phyloP scores from a whole-genome alignment of 331 rosid genomes.

The Malus hybrid region DNA sequence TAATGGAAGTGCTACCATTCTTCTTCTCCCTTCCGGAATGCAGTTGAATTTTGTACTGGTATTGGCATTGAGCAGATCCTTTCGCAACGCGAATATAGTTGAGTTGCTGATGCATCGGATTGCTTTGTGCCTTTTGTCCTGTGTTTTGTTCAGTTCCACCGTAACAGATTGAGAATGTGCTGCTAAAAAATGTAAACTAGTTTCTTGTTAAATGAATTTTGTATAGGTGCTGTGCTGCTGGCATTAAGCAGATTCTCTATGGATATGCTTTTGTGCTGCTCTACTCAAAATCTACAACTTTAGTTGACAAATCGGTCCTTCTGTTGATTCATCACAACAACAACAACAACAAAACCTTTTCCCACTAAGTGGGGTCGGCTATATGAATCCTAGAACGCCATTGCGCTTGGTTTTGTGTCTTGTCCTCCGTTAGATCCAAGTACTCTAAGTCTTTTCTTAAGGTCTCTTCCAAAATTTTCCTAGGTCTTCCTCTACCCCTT shows the following conservation, averaged over 20 bases:
- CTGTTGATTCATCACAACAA: neutral
- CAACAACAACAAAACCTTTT: no score
- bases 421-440: no score
- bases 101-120: neutral
- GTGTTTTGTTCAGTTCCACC: neutral
- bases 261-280: neutral
- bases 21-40: neutral
- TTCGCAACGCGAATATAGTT: neutral
- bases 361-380: no score
- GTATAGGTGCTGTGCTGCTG: neutral
- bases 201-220: no score
- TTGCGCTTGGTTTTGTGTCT: no score
- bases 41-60: neutral
- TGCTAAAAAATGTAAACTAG: neutral
- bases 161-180: neutral
- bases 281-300: neutral
- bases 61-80: slow-evolving; percentile 2
- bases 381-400: no score
- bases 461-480: no score
- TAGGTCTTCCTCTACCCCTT: no score
- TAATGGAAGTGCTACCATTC: neutral
- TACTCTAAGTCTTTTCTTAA: no score
- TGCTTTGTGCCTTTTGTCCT: neutral
- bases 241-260: neutral
- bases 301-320: neutral